Evolutionary conservation across 2,329 filamentous ascomycete species (phyloP).

Genomic region (Tolypocladium inflatum): DNA sequence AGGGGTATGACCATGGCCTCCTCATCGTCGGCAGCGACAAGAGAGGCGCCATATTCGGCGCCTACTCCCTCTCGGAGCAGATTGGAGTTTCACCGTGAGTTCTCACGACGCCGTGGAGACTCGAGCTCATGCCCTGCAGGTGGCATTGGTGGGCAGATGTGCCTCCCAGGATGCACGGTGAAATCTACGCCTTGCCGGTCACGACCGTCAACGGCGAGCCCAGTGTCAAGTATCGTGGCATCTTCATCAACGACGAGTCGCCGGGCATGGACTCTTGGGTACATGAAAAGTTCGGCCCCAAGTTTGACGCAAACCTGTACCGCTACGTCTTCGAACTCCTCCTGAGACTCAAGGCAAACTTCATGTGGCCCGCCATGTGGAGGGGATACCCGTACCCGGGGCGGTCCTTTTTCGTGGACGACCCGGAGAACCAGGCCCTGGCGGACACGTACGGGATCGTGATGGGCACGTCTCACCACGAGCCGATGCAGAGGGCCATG

Average conservation of each 20-base stretch:
- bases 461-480: constrained; percentile 55
- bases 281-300: constrained; percentile 34
- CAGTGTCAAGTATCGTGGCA: constrained; percentile 48
- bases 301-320: constrained; percentile 50
- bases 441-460: constrained; percentile 56
- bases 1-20: constrained; percentile 31
- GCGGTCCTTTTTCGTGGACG: constrained; percentile 53
- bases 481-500: constrained; percentile 54
- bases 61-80: constrained; percentile 51
- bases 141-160: constrained; percentile 56
- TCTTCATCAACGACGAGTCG: constrained; percentile 49
- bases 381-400: constrained; percentile 35
- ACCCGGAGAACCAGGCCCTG: constrained; percentile 45
- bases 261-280: constrained; percentile 44
- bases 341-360: constrained; percentile 50
- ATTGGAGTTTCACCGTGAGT: constrained; percentile 46
- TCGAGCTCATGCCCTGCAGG: constrained; percentile 7
- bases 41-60: constrained; percentile 49
- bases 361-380: constrained; percentile 61
- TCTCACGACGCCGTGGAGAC: neutral
- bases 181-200: constrained; percentile 35
- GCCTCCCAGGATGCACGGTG: constrained; percentile 31
- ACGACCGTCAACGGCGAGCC: constrained; percentile 32
- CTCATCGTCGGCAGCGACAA: constrained; percentile 50
- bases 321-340: constrained; percentile 53